Base-by-base conservation (phyloP, 1,284 basidiomycete genomes). In the Ustilago crameri region DNA sequence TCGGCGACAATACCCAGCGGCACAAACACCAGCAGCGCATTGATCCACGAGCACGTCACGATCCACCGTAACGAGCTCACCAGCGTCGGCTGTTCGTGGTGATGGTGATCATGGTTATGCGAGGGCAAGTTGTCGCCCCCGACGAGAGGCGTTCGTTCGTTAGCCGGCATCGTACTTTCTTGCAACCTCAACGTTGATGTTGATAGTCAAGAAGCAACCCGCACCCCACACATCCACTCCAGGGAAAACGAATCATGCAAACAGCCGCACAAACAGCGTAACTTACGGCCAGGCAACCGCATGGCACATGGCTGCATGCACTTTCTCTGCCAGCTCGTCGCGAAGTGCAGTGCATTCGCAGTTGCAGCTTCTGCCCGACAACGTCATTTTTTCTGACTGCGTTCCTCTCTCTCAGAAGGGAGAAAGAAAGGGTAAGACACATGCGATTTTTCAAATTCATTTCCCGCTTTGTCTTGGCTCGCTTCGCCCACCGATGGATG, bases 1-100 rank as follows among this genome's bases (percentile, higher is more conserved):
- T 82, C 74, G n/a, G 81, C 74, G 4, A 76, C 20, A 38, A 83
- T 61, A 7, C 81, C 80, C 10, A 83, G 65, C n/a, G 81, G 81
- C 15, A 83, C 78, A 71, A 83, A 83, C 55, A 79, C 51, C 41
- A 81, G 63, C n/a, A 82, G 57, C 14, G 73, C 54, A 44, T 83
- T 83, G 65, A 82, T 63, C 70, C 70, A 75, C 12, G 76, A 78
- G 20, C 62, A 71, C 38, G 67, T 72, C 35, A 81, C 7, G 44
- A 83, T 74, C 80, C 81, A 82, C 20, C 49, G 57, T 34, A 81
- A 66, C 20, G 79, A 81, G 7, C 49, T 47, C 30, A 69, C 50
- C 9, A 75, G 27, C 55, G 63, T 74, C 44, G 71, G 73, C 5
- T 47, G 45, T 30, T 35, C 37, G 10, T 32, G 23, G 3, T 46